Evolutionary conservation across 1,284 basidiomycete species (phyloP).

Genomic region (Apiotrichum domesticum): DNA sequence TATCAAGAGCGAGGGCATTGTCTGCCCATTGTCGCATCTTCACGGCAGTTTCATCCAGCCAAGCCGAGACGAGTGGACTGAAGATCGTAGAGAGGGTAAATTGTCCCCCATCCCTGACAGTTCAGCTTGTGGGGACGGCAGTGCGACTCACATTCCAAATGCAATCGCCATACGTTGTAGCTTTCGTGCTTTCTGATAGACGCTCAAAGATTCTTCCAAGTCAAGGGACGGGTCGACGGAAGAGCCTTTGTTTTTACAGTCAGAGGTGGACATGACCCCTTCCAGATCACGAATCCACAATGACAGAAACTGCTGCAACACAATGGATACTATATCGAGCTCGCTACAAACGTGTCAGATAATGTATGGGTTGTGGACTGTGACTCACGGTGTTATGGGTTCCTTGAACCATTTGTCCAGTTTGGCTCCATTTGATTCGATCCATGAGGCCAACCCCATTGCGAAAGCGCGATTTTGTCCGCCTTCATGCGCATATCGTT

Average conservation of each 20-base stretch:
- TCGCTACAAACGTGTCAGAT: slow-evolving; percentile 48
- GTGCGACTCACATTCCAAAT: slow-evolving; percentile 50
- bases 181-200: slow-evolving; percentile 60
- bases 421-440: slow-evolving; percentile 76
- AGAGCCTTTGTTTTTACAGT: background rate
- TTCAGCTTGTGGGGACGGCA: background rate
- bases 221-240: slow-evolving; percentile 57
- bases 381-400: slow-evolving; percentile 66
- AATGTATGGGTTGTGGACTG: too few relatives aligned
- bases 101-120: slow-evolving; percentile 18
- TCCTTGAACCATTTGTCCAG: slow-evolving; percentile 73
- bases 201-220: slow-evolving; percentile 78
- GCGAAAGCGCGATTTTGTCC: slow-evolving; percentile 32
- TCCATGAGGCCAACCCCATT: slow-evolving; percentile 75
- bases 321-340: slow-evolving; percentile 71
- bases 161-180: slow-evolving; percentile 71
- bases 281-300: slow-evolving; percentile 71
- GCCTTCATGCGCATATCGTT: slow-evolving; percentile 30
- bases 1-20: slow-evolving; percentile 78
- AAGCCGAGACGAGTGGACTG: slow-evolving; percentile 79
- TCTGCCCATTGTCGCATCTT: slow-evolving; percentile 94
- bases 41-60: slow-evolving; percentile 81
- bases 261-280: slow-evolving; percentile 47
- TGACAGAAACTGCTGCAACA: slow-evolving; percentile 67
- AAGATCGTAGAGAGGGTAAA: slow-evolving; percentile 73